Evolutionary conservation across 2,329 filamentous ascomycete species (phyloP), one percentile per base, ranked within the genome.

Genomic region (Colletotrichum lupini): DNA sequence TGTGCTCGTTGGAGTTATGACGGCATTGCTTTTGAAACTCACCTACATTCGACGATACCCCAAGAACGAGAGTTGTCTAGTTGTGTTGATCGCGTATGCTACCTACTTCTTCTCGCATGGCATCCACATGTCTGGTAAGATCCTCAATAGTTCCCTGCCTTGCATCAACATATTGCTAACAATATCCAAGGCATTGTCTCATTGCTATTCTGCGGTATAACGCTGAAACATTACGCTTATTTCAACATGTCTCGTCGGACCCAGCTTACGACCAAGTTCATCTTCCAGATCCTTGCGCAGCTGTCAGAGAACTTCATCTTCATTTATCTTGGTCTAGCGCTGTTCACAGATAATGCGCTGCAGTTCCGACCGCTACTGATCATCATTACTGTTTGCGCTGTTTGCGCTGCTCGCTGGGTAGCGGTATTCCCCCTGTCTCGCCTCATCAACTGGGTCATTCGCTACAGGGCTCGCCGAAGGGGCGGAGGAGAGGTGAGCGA

Each of bases 211-310:
- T 99, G 97, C 82, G 97, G 97, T 68, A 99, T 99, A 77, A 98
- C 97, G 12, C 87, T 99, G 75, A 99, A 99, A 84, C 97, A 99
- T 82, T 99, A 99, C 80, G 97, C 97, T 75, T 99, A 99, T 85
- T 98, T 98, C 88, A 99, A 99, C 86, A 99, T 99, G 97, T 99
- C 97, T 35, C 92, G 97, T 61, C 92, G 97, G 75, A 98, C 97
- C 1, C 97, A 99, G 82, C 92, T 99, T 75, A 98, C 97, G 19
- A 99, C 97, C 65, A 99, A 99, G 82, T 99, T 97, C 84, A 89
- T 98, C 70, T 99, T 99, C 85, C 95, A 97, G 82, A 92, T 98
- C 75, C 92, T 97, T 77, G 94, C 97, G 4, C 97, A 99, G 83
- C 85, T 99, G 58, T 98, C 96, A 0, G 97, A 99, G 84, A 99